Evolutionary conservation across 345 rosid genomes (phyloP).

Genomic region (Microcos paniculata): DNA sequence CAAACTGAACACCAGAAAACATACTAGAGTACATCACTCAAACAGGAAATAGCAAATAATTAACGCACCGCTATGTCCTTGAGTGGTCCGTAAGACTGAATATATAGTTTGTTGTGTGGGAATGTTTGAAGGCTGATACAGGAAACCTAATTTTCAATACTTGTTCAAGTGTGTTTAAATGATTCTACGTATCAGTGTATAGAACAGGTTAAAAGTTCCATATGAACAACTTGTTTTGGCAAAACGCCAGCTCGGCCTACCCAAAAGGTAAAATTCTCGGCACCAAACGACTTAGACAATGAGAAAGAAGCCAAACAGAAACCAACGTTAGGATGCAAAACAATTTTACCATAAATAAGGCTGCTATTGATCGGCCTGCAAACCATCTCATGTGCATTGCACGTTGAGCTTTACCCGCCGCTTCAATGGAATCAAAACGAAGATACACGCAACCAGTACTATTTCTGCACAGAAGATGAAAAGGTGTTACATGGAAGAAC

Average conservation of each 20-base stretch:
- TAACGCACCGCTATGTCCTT: background rate
- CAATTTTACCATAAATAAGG: constrained; percentile 66
- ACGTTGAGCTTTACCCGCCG: constrained; percentile 63
- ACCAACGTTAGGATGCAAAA: background rate
- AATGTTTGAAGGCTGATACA: background rate
- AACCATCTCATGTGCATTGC: constrained; percentile 98
- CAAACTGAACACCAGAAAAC: background rate
- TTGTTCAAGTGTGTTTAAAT: background rate
- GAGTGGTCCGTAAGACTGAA: background rate
- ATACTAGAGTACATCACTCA: background rate
- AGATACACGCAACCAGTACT: constrained; percentile 80
- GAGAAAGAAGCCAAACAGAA: background rate
- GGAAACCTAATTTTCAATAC: background rate
- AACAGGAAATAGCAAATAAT: background rate
- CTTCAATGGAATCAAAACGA: constrained; percentile 62
- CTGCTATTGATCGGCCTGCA: constrained; percentile 79
- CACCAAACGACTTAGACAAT: background rate
- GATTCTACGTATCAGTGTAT: background rate
- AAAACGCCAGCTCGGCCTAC: background rate
- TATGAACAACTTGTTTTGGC: background rate
- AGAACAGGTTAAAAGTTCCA: background rate
- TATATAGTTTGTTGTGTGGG: background rate
- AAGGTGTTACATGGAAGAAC: background rate
- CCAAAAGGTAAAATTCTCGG: background rate
- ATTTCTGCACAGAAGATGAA: constrained; percentile 42